Evolutionary conservation across 345 rosid genomes (phyloP).

Genomic region (Linum usitatissimum): DNA sequence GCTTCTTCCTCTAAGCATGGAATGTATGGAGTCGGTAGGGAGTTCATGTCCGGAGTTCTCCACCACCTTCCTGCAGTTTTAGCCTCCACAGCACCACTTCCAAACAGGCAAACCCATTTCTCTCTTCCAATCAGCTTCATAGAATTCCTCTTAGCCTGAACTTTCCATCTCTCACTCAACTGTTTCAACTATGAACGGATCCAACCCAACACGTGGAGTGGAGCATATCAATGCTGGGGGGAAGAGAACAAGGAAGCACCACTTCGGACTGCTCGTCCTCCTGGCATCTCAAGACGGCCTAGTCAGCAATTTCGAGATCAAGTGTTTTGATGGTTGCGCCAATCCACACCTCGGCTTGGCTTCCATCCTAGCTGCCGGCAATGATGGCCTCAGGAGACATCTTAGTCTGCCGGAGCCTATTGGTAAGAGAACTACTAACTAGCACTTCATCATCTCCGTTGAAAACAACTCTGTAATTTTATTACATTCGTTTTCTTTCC

Average conservation of each 20-base stretch:
- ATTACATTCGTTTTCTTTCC: no score
- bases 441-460: background rate
- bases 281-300: slow-evolving; percentile 55
- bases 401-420: slow-evolving; percentile 65
- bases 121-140: background rate
- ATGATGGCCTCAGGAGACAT: slow-evolving; percentile 72
- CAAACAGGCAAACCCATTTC: slow-evolving; percentile 53
- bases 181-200: slow-evolving; percentile 75
- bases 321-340: slow-evolving; percentile 80
- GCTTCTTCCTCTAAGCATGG: slow-evolving; percentile 49
- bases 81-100: slow-evolving; percentile 79
- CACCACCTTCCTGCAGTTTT: slow-evolving; percentile 77
- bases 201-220: slow-evolving; percentile 92
- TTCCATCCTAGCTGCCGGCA: slow-evolving; percentile 69
- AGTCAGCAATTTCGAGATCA: slow-evolving; percentile 91
- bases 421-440: slow-evolving; percentile 32
- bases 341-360: slow-evolving; percentile 82
- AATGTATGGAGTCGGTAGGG: slow-evolving; percentile 56
- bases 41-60: slow-evolving; percentile 92
- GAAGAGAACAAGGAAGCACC: slow-evolving; percentile 89
- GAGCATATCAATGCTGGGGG: slow-evolving; percentile 99
- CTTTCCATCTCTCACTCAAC: background rate
- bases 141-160: background rate
- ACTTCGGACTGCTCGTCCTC: slow-evolving; percentile 83
- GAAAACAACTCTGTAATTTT: background rate